Evolutionary conservation across 2,329 filamentous ascomycete species (phyloP).

Genomic region (Pseudonectria foliicola): DNA sequence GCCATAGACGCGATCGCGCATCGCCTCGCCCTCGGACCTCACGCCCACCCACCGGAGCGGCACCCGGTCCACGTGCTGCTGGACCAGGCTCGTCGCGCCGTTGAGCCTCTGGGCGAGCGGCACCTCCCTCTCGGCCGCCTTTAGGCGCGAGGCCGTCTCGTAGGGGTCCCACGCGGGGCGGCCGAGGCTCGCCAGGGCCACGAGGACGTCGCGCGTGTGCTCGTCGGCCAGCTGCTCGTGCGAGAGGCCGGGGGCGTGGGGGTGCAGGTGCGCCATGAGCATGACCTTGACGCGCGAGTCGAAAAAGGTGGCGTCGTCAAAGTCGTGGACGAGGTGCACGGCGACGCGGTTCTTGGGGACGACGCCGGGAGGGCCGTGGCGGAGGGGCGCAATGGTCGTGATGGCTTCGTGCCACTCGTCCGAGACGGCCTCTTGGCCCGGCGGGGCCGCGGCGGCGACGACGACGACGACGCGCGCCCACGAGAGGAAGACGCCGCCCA

Average conservation of each 20-base stretch:
- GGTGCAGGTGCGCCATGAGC: conserved; percentile 53
- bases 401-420: conserved; percentile 52
- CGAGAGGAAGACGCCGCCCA: conserved; percentile 58
- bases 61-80: conserved; percentile 49
- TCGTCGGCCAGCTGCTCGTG: conserved; percentile 21
- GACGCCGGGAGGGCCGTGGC: conserved; percentile 37
- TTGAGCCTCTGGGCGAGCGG: conserved; percentile 39
- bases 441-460: too few relatives aligned
- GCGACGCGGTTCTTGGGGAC: conserved; percentile 43
- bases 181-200: conserved; percentile 39
- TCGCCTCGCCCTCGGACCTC: conserved; percentile 39
- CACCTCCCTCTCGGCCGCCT: conserved; percentile 33
- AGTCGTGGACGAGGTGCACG: conserved; percentile 48
- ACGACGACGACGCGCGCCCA: conserved; percentile 52
- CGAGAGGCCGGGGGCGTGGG: conserved; percentile 12
- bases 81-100: conserved; percentile 40
- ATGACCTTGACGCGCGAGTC: conserved; percentile 42
- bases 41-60: conserved; percentile 54
- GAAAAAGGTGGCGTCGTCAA: conserved; percentile 35
- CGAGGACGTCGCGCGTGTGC: conserved; percentile 33
- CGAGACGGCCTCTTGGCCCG: conserved; percentile 24
- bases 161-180: conserved; percentile 39
- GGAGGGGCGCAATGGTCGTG: conserved; percentile 47
- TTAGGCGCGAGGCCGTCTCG: conserved; percentile 31
- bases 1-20: conserved; percentile 43